Evolutionary conservation across 163 green algal species (phyloP), one percentile per base, ranked within the genome.

Genomic region (Volvox carteri): DNA sequence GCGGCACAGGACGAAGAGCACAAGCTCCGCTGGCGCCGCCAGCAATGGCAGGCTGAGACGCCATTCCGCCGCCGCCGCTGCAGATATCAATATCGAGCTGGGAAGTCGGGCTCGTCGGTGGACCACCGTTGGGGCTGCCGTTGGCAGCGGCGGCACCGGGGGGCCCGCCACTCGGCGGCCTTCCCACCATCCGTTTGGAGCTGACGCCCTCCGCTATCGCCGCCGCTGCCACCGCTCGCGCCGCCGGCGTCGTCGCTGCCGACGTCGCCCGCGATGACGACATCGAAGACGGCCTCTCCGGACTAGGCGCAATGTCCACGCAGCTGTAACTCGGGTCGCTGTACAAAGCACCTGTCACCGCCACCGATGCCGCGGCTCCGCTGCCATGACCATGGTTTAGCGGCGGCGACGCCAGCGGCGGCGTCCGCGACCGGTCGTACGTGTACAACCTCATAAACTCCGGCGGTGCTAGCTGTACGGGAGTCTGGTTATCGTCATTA

Each of bases 401-500:
- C 33, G 14, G 37, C 79, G 62, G 19, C 44, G 79, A 25, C 62
- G 30, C 28, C 44, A 30, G 25, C 50, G 74, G 5, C 16, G 41
- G 28, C 60, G 39, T n/a, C 62, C 37, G 9, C 28, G 65, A 35
- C 65, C 18, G 33, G 30, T 30, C 50, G 30, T 65, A 35, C 35
- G 84, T 44, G 42, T 79, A 62, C 23, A 81, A 16, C 28, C 86
- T 46, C 72, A 89, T 33, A 50, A 89, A 41, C n/a, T 94, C 89
- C 21, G 74, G 46, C n/a, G 42, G 28, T 8, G 92, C 90, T 18
- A 95, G 84, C n/a, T 92, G 72, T 2, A 93, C 39, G 30, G 93
- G 93, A 23, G 89, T 84, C 58, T 92, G 74, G 0, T 85, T 86
- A 11, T 95, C 91, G 18, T 85, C 21, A 14, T 89, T 94, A 23